phyloP scores from a whole-genome alignment of 371 early-diverging fungal genomes.

The Mortierella sp. region DNA sequence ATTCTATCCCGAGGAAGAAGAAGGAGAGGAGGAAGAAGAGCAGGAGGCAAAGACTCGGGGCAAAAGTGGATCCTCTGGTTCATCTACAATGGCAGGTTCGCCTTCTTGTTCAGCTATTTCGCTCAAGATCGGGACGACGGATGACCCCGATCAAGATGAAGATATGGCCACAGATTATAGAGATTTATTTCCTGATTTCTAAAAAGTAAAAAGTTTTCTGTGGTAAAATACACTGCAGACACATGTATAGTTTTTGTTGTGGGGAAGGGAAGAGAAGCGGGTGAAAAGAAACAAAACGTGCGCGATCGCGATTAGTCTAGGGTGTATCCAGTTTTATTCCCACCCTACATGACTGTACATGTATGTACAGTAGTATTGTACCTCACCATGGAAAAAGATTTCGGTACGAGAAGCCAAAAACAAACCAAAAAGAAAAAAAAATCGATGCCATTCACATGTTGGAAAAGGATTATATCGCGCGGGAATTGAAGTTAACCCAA shows the following conservation, averaged over 20 bases:
- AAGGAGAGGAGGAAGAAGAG: constrained; percentile 27
- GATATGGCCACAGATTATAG: constrained; percentile 15
- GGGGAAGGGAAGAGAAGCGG: too few relatives aligned
- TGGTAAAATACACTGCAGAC: too few relatives aligned
- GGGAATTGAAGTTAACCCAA: not conserved
- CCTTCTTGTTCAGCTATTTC: constrained; percentile 10
- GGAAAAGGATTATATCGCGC: not conserved
- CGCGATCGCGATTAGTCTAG: too few relatives aligned
- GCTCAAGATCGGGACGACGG: not conserved
- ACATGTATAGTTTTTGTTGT: not conserved
- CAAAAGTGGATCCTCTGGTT: constrained; percentile 6
- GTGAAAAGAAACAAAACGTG: too few relatives aligned
- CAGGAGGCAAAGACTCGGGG: constrained; percentile 11
- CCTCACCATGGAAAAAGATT: too few relatives aligned
- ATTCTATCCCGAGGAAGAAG: constrained; percentile 51
- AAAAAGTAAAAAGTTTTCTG: constrained; percentile 12
- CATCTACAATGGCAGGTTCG: constrained; percentile 6
- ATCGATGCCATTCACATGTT: not conserved
- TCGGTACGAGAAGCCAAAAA: too few relatives aligned
- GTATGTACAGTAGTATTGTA: too few relatives aligned
- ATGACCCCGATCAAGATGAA: constrained; percentile 11
- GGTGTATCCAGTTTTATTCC: too few relatives aligned
- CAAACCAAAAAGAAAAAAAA: not conserved
- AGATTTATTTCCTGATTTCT: constrained; percentile 36
- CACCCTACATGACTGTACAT: too few relatives aligned